Evolutionary conservation across 1,284 basidiomycete species (phyloP).

Genomic region (Ustilago crameri): DNA sequence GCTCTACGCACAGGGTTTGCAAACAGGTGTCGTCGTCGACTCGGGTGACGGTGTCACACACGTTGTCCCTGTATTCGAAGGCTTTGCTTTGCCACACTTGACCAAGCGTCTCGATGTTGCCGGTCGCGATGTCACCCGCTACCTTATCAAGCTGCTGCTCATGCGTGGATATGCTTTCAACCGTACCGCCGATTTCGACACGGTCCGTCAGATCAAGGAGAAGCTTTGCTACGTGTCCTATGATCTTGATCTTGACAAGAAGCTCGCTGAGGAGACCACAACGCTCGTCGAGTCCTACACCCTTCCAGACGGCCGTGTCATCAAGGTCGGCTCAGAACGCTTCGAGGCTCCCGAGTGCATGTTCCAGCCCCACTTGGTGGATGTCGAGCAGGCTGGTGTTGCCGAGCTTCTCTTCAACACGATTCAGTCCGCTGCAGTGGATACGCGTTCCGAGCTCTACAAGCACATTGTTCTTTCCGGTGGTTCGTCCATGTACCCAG

Average conservation of each 20-base stretch:
- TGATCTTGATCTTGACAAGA: constrained; percentile 92
- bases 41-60: constrained; percentile 99
- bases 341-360: constrained; percentile 99
- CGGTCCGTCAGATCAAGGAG: constrained; percentile 98
- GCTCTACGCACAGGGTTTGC: constrained; percentile 94
- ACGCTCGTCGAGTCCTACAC: constrained; percentile 95
- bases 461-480: constrained; percentile 98
- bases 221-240: constrained; percentile 96
- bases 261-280: constrained; percentile 94
- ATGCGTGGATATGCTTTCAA: constrained; percentile 99
- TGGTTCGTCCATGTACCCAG: constrained; percentile 95
- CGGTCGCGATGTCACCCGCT: constrained; percentile 96
- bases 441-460: constrained; percentile 90
- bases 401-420: constrained; percentile 98
- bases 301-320: constrained; percentile 94
- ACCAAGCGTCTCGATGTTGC: constrained; percentile 91
- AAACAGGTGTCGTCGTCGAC: constrained; percentile 97
- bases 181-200: constrained; percentile 98
- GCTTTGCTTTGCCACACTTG: constrained; percentile 92
- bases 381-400: constrained; percentile 95
- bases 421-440: constrained; percentile 90
- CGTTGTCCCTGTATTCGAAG: constrained; percentile 97
- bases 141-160: constrained; percentile 96
- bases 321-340: constrained; percentile 98
- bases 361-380: constrained; percentile 99